A percentile compares a stretch with the other conserved stretches of the same genome.
phyloP scores from a whole-genome alignment of 768 basidiomycete genomes.

The Amanita rubescens region DNA sequence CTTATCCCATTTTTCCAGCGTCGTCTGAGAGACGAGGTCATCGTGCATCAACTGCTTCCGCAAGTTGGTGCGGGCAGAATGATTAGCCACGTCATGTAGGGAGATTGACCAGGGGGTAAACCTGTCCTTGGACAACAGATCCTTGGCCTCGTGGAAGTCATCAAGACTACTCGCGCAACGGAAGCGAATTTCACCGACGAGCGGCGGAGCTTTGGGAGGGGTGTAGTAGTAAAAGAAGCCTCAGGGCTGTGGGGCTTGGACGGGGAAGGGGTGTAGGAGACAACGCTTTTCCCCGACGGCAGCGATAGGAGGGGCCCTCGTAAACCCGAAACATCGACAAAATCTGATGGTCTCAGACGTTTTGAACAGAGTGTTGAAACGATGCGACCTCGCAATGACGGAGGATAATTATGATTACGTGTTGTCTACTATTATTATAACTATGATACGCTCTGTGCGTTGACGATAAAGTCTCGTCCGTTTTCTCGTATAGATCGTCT shows the following conservation, averaged over 20 bases:
- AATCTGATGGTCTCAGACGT: not conserved
- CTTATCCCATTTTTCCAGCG: not conserved
- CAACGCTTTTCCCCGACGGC: too few relatives aligned
- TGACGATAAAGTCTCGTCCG: conserved; percentile 67
- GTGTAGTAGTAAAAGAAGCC: conserved; percentile 10
- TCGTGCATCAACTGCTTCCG: not conserved
- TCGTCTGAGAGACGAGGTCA: not conserved
- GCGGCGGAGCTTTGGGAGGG: conserved; percentile 1
- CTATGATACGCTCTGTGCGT: conserved; percentile 50
- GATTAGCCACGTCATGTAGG: not conserved
- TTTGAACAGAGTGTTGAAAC: not conserved
- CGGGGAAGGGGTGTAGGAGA: not conserved
- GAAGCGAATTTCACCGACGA: conserved; percentile 9
- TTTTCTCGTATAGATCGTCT: conserved; percentile 64
- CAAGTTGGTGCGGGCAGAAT: not conserved
- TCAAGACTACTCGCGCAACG: not conserved
- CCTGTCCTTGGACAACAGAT: not conserved
- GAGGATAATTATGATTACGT: too few relatives aligned
- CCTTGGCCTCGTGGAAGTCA: not conserved
- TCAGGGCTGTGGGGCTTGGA: too few relatives aligned
- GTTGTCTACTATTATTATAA: too few relatives aligned
- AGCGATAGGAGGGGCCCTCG: not conserved
- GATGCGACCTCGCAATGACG: too few relatives aligned
- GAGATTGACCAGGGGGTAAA: not conserved
- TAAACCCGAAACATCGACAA: not conserved